Percentiles rank a stretch among this genome's conserved stretches.
phyloP scores from a whole-genome alignment of 2,329 filamentous ascomycete species.

The Allantophomopsis lycopodina region DNA sequence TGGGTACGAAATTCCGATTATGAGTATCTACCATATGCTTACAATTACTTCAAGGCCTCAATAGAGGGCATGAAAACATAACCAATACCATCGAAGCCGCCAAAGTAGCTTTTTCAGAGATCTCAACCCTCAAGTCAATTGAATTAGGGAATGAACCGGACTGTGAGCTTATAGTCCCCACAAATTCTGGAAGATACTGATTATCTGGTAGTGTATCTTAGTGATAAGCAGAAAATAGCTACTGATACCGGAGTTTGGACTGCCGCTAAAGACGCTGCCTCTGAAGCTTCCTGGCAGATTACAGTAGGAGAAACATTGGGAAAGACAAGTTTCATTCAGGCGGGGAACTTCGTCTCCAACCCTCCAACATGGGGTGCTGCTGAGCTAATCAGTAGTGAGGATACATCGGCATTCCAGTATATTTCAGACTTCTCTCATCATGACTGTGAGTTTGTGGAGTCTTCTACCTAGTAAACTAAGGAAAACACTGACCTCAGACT shows the following conservation, averaged over 20 bases:
- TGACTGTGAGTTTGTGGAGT: constrained; percentile 8
- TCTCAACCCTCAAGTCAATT: too few relatives aligned
- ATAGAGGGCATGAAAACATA: neutral
- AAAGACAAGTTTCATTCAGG: constrained; percentile 11
- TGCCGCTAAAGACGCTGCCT: constrained; percentile 10
- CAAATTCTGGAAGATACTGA: too few relatives aligned
- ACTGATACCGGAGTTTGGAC: constrained; percentile 9
- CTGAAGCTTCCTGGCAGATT: constrained; percentile 13
- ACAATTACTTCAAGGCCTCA: too few relatives aligned
- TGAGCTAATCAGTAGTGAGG: constrained; percentile 12
- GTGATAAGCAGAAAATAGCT: constrained; percentile 4
- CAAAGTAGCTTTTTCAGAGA: too few relatives aligned
- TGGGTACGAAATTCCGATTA: constrained; percentile 17
- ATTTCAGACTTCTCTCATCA: constrained; percentile 15
- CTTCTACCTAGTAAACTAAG: too few relatives aligned
- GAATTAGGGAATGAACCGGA: too few relatives aligned
- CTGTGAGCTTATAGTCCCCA: too few relatives aligned
- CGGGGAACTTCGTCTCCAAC: constrained; percentile 11
- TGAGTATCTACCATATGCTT: too few relatives aligned
- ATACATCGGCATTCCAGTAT: constrained; percentile 4
- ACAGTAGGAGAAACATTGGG: constrained; percentile 9
- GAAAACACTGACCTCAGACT: too few relatives aligned
- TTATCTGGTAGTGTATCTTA: too few relatives aligned
- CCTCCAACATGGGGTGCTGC: constrained; percentile 14
- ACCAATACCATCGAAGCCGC: neutral